Evolutionary conservation across 1,284 basidiomycete species (phyloP).

Genomic region (Trichosporon coremiiforme): DNA sequence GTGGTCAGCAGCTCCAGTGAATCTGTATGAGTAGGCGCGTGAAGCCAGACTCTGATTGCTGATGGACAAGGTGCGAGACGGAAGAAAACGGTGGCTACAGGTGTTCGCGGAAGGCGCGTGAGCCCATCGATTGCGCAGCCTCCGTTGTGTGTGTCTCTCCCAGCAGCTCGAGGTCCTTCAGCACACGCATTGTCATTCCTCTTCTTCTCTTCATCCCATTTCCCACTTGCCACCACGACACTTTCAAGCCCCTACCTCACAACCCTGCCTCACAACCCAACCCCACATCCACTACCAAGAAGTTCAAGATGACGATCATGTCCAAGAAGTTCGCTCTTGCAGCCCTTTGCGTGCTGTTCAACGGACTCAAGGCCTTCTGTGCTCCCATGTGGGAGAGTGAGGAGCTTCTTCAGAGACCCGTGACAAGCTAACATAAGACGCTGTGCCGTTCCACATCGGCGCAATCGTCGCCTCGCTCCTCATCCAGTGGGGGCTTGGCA

Average conservation of each 20-base stretch:
- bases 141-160: not conserved
- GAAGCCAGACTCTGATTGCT: not conserved
- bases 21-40: not conserved
- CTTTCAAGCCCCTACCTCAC: not conserved
- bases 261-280: not conserved
- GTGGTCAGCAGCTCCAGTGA: too few relatives aligned
- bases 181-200: not conserved
- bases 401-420: not conserved
- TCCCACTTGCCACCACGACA: not conserved
- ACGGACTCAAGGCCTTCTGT: not conserved
- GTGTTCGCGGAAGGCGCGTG: not conserved
- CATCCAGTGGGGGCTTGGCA: not conserved
- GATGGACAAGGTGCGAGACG: not conserved
- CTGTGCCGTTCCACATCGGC: not conserved
- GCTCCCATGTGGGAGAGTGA: not conserved
- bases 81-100: not conserved
- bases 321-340: not conserved
- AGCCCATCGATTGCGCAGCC: not conserved
- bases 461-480: not conserved
- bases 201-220: not conserved
- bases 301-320: not conserved
- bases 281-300: not conserved
- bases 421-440: not conserved
- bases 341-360: too few relatives aligned
- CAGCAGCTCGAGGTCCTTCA: not conserved